Conservation (phyloP, 1,284 basidiomycete species). For the Papiliotrema terrestris region DNA sequence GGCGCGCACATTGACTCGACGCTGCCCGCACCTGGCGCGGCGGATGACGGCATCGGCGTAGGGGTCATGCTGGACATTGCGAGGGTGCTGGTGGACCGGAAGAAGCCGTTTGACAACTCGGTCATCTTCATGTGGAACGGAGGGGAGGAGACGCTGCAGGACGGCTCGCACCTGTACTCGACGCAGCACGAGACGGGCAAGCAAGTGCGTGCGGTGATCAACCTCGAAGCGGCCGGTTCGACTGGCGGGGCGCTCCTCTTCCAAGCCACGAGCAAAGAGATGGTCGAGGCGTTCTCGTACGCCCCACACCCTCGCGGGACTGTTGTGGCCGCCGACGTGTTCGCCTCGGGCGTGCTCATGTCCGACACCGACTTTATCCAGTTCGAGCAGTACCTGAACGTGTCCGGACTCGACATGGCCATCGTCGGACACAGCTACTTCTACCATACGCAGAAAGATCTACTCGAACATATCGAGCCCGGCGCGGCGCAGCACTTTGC, state of each 20-base stretch:
- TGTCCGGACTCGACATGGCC: conserved; percentile 83
- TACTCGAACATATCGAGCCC: conserved; percentile 27
- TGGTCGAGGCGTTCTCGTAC: conserved; percentile 86
- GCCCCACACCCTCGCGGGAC: conserved; percentile 87
- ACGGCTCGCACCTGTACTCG: conserved; percentile 87
- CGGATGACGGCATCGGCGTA: conserved; percentile 82
- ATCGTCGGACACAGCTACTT: conserved; percentile 87
- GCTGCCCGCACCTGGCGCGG: conserved; percentile 68
- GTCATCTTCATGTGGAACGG: conserved; percentile 95
- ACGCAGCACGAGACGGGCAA: conserved; percentile 74
- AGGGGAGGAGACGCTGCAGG: conserved; percentile 80
- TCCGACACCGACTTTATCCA: conserved; percentile 94
- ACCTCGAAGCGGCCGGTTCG: conserved; percentile 90
- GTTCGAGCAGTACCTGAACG: conserved; percentile 85
- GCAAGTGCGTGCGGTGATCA: conserved; percentile 80
- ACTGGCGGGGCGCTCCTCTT: conserved; percentile 87
- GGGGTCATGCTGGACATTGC: conserved; percentile 90
- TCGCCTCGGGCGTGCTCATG: conserved; percentile 84
- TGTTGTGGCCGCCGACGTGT: conserved; percentile 88
- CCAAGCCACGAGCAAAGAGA: conserved; percentile 90
- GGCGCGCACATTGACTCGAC: conserved; percentile 83
- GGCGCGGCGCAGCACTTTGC: conserved; percentile 73
- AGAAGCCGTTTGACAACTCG: conserved; percentile 70
- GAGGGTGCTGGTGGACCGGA: conserved; percentile 69
- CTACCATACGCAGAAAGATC: conserved; percentile 77